Conservation (phyloP, 371 early-diverging fungal species). For the Sporodiniella umbellata region DNA sequence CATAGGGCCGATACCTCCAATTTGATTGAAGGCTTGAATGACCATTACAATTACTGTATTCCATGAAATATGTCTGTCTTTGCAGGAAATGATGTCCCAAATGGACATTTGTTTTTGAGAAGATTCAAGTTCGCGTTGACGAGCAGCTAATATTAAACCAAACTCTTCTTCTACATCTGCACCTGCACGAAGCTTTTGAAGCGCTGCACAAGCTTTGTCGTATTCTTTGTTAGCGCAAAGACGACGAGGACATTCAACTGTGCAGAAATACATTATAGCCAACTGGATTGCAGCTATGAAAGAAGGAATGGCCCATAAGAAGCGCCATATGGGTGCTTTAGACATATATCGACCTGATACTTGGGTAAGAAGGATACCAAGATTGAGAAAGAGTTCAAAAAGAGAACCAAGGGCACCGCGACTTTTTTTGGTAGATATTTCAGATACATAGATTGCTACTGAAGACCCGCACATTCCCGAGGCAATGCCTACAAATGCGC, state of each 20-base stretch:
- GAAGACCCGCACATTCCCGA: constrained; percentile 66
- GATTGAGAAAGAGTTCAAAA: constrained; percentile 60
- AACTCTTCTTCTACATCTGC: constrained; percentile 43
- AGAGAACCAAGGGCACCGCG: constrained; percentile 70
- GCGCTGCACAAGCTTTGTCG: constrained; percentile 51
- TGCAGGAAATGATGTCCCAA: constrained; percentile 35
- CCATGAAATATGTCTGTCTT: constrained; percentile 32
- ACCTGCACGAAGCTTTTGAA: constrained; percentile 59
- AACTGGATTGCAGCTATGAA: constrained; percentile 68
- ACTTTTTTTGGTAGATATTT: constrained; percentile 72
- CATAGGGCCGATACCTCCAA: constrained; percentile 50
- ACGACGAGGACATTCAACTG: constrained; percentile 80
- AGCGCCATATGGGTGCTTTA: constrained; percentile 62
- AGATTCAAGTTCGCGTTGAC: constrained; percentile 33
- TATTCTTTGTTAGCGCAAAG: constrained; percentile 49
- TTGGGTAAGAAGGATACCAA: constrained; percentile 75
- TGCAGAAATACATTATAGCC: constrained; percentile 52
- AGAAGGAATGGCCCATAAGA: constrained; percentile 57
- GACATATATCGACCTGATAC: constrained; percentile 61
- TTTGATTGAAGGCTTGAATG: constrained; percentile 45
- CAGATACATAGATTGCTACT: constrained; percentile 72
- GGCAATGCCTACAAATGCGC: constrained; percentile 84
- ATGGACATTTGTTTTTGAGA: constrained; percentile 28
- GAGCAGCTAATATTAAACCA: constrained; percentile 22
- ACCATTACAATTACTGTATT: constrained; percentile 42